Conservation (phyloP, 78 protist genomes). For the Isochrysis galbana region DNA sequence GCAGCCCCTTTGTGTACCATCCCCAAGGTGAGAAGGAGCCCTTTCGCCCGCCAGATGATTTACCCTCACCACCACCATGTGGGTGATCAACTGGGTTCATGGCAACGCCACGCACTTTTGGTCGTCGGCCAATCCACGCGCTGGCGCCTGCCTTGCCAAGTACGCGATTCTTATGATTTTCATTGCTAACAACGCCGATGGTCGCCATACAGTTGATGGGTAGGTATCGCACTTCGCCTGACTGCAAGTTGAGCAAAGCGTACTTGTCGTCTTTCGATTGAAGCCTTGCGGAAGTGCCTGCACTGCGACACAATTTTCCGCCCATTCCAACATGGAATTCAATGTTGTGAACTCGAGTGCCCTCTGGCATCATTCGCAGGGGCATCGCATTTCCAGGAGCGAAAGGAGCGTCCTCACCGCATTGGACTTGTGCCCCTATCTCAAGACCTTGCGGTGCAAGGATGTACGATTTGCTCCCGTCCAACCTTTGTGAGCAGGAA, state of each 20-base stretch:
- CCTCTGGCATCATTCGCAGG: not conserved
- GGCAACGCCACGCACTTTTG: constrained; percentile 47
- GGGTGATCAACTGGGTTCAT: constrained; percentile 68
- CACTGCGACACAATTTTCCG: not conserved
- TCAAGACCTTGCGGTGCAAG: not conserved
- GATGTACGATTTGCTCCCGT: not conserved
- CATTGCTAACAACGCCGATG: constrained; percentile 12
- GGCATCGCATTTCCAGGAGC: not conserved
- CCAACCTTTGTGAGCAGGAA: too few relatives aligned
- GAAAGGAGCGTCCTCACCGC: not conserved
- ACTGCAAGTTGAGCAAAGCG: not conserved
- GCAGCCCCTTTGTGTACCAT: not conserved
- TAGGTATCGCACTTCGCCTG: not conserved
- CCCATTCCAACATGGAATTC: not conserved
- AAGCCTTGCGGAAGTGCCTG: not conserved
- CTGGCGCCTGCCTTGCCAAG: constrained; percentile 39
- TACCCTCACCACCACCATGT: constrained; percentile 46
- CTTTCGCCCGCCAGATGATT: not conserved
- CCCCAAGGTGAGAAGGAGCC: not conserved
- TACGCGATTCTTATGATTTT: not conserved
- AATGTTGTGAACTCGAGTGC: constrained; percentile 3
- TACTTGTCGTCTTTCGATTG: not conserved
- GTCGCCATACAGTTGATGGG: not conserved
- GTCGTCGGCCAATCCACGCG: constrained; percentile 32
- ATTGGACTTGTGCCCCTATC: not conserved